phyloP scores from a whole-genome alignment of 305 asterid genomes.

The Solanum hybrid region DNA sequence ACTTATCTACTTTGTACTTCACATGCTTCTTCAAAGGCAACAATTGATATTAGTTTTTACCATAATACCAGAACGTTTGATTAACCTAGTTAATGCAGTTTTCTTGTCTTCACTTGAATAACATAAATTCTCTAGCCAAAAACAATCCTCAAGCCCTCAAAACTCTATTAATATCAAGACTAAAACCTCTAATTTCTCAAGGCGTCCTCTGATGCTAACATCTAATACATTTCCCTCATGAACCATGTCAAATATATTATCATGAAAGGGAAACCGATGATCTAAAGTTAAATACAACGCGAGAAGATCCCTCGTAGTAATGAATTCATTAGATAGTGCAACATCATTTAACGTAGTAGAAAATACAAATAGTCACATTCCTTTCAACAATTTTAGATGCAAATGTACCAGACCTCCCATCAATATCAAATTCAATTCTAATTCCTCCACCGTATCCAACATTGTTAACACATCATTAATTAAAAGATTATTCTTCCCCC shows the following conservation, averaged over 20 bases:
- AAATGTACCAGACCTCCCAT: slow-evolving; percentile 87
- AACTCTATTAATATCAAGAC: slow-evolving; percentile 78
- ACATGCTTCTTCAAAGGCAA: too few relatives aligned
- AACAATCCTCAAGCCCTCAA: slow-evolving; percentile 70
- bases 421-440: slow-evolving; percentile 63
- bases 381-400: slow-evolving; percentile 82
- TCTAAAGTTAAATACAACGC: slow-evolving; percentile 73
- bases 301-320: slow-evolving; percentile 70
- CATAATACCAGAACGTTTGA: slow-evolving; percentile 50
- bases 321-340: slow-evolving; percentile 76
- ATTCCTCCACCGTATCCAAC: slow-evolving; percentile 42
- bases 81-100: slow-evolving; percentile 49
- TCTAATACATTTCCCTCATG: slow-evolving; percentile 22
- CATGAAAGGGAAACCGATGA: slow-evolving; percentile 70
- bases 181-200: slow-evolving; percentile 68
- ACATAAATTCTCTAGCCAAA: slow-evolving; percentile 24
- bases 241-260: slow-evolving; percentile 48
- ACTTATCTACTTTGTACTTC: too few relatives aligned
- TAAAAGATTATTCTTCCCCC: slow-evolving; percentile 60
- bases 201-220: slow-evolving; percentile 33
- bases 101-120: slow-evolving; percentile 60
- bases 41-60: too few relatives aligned
- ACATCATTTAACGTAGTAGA: slow-evolving; percentile 60
- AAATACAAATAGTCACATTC: slow-evolving; percentile 37
- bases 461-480: slow-evolving; percentile 65